Percentiles rank a stretch among this genome's conserved stretches.
phyloP scores from a whole-genome alignment of 2,329 filamentous ascomycete species.

The Didymella lethalis region DNA sequence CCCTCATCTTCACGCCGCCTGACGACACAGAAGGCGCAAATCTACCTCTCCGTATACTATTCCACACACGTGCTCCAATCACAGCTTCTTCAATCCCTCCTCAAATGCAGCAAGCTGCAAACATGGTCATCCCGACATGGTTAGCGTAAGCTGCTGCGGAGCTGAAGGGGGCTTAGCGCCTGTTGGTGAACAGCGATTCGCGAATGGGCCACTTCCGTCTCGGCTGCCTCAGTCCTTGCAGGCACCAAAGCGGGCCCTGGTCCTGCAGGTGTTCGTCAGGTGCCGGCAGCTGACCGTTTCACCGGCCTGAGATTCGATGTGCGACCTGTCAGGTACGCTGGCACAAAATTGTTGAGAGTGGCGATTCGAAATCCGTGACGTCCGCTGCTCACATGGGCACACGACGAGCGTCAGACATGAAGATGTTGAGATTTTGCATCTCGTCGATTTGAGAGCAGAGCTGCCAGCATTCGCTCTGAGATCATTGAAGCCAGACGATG shows the following conservation, averaged over 20 bases:
- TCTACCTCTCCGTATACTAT: neutral
- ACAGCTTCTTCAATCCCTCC: neutral
- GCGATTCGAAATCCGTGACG: slow-evolving; percentile 7
- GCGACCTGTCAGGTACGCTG: slow-evolving; percentile 13
- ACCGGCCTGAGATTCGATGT: slow-evolving; percentile 1
- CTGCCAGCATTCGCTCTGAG: too few relatives aligned
- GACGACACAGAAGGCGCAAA: neutral
- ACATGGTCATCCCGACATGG: slow-evolving; percentile 7
- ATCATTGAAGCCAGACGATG: too few relatives aligned
- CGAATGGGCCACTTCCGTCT: neutral
- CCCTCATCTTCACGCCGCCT: neutral
- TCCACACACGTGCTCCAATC: slow-evolving; percentile 2
- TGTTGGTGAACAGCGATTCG: slow-evolving; percentile 1
- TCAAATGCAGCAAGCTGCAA: slow-evolving; percentile 3
- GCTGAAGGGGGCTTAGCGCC: slow-evolving; percentile 10
- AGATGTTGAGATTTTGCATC: neutral
- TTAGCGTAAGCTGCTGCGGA: slow-evolving; percentile 2
- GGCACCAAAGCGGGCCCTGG: slow-evolving; percentile 3
- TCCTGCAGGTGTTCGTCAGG: slow-evolving; percentile 13
- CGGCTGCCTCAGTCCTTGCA: slow-evolving; percentile 8
- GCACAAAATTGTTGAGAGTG: slow-evolving; percentile 13
- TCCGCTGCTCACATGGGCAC: slow-evolving; percentile 13
- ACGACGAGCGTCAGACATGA: neutral
- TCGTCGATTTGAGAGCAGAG: neutral
- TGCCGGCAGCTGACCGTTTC: slow-evolving; percentile 15